Evolutionary conservation across 176 grass and related monocot species (phyloP).

Genomic region (Tillandsia fasciculata): DNA sequence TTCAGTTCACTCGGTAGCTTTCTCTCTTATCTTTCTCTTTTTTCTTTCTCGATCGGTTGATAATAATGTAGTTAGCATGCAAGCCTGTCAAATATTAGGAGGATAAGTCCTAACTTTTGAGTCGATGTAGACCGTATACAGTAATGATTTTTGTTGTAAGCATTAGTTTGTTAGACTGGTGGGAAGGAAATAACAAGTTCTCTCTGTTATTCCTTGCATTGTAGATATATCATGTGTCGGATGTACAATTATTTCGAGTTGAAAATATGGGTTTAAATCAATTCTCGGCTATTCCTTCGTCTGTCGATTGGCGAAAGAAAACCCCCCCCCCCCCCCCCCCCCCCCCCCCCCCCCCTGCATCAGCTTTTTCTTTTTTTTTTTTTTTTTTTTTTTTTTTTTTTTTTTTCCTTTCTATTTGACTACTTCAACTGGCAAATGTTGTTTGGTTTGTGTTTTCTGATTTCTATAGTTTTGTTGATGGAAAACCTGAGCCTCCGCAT

Average conservation of each 20-base stretch:
- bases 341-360: too few species aligned
- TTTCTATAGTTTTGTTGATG: too few species aligned
- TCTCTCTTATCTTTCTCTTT: neutral
- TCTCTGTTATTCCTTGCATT: neutral
- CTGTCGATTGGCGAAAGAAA: too few species aligned
- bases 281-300: too few species aligned
- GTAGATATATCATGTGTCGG: neutral
- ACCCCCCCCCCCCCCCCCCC: too few species aligned
- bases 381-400: too few species aligned
- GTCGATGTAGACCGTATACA: conserved; percentile 19
- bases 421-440: too few species aligned
- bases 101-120: neutral
- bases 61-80: neutral
- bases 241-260: neutral
- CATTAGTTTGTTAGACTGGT: conserved; percentile 23
- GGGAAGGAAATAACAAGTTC: conserved; percentile 19
- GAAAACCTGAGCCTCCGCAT: too few species aligned
- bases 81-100: neutral
- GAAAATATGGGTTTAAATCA: neutral
- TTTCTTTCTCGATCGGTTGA: neutral
- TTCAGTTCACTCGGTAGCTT: neutral
- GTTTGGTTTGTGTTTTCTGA: too few species aligned
- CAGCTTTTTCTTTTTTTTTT: too few species aligned
- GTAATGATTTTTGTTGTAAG: conserved; percentile 22
- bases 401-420: too few species aligned